phyloP scores from a whole-genome alignment of 345 rosid genomes.

The Euphorbia pulcherrima region DNA sequence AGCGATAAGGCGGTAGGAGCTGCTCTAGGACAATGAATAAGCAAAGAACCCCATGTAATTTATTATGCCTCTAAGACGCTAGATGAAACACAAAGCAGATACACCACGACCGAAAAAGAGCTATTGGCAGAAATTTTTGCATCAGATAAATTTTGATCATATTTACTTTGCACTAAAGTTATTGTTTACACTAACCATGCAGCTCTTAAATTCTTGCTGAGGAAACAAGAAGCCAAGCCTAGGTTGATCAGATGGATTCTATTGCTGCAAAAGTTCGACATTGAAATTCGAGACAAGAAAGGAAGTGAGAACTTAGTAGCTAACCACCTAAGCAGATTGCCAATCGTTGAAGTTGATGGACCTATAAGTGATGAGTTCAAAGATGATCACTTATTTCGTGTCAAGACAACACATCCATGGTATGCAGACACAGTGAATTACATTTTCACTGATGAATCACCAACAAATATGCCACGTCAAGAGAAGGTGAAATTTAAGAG shows the following conservation, averaged over 20 bases:
- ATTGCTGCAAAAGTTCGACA: neutral
- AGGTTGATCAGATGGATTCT: neutral
- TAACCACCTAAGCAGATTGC: neutral
- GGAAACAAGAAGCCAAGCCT: neutral
- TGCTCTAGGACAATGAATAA: neutral
- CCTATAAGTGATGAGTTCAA: neutral
- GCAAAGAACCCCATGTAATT: neutral
- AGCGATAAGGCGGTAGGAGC: neutral
- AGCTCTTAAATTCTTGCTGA: neutral
- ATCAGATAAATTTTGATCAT: neutral
- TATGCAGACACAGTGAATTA: too few relatives aligned
- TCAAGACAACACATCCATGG: too few relatives aligned
- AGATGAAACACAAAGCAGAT: neutral
- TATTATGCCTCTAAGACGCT: neutral
- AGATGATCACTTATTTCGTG: too few relatives aligned
- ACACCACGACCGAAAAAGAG: neutral
- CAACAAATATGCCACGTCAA: neutral
- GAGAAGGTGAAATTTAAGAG: too few relatives aligned
- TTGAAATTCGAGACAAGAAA: neutral
- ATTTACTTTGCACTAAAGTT: neutral
- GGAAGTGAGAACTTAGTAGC: too few relatives aligned
- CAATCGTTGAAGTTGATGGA: neutral
- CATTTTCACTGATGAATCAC: neutral
- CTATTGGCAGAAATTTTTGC: neutral
- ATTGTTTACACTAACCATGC: neutral